A percentile compares a stretch with the other conserved stretches of the same genome.
Evolutionary conservation across 2,329 filamentous ascomycete species (phyloP).

Genomic region (Hypoxylon sp.): DNA sequence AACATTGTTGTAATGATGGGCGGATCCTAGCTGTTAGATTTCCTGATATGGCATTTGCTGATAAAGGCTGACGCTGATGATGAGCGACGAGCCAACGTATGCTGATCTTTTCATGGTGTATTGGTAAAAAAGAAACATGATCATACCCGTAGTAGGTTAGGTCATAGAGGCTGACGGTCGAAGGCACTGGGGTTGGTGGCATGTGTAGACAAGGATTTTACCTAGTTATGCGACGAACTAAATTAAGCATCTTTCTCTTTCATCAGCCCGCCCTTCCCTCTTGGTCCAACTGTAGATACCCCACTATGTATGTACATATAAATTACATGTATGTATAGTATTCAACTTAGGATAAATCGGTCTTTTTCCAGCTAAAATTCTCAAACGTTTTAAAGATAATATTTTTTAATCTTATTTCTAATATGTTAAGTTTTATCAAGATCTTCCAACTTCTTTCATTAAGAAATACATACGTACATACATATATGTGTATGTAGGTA

Average conservation of each 20-base stretch:
- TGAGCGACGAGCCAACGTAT: background rate
- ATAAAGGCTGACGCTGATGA: constrained; percentile 25
- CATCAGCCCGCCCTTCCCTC: background rate
- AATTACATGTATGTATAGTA: background rate
- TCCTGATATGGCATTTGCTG: constrained; percentile 3
- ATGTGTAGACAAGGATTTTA: background rate
- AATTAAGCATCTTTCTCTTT: constrained; percentile 5
- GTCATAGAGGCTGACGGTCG: background rate
- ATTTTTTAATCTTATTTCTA: background rate
- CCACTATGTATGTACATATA: background rate
- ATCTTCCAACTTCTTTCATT: background rate
- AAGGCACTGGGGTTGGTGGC: background rate
- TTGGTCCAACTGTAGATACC: background rate
- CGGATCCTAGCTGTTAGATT: background rate
- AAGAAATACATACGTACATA: background rate
- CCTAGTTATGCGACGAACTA: background rate
- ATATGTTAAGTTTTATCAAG: background rate
- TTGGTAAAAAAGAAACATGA: background rate
- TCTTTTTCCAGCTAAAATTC: background rate
- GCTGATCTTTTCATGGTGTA: constrained; percentile 1
- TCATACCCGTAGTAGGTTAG: background rate
- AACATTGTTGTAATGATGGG: background rate
- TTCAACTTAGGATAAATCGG: background rate
- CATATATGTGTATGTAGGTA: too few relatives aligned
- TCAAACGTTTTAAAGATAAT: background rate